Base-by-base conservation (phyloP, 2,329 filamentous ascomycete species). In the Sarocladium oryzae region DNA sequence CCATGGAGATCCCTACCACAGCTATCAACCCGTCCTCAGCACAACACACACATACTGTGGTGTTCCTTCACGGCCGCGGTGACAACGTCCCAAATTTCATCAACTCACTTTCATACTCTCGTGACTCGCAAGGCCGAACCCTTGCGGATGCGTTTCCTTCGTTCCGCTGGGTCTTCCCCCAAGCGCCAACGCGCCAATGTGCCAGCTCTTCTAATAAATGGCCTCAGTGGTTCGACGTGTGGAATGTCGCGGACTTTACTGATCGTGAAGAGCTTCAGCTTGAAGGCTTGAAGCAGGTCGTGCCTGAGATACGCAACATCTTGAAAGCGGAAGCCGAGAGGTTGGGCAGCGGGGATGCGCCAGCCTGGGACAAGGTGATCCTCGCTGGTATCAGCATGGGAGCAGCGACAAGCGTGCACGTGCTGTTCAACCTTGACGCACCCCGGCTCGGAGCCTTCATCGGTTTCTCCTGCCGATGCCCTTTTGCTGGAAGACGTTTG, bases 141-240 rank as follows among this genome's bases (percentile, higher is more conserved):
- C 67, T 77, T 1, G 45, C 60, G 20, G 64, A 71, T 3, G 57
- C 61, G 8, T 71, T 76, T 32, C 73, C 75, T 4, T 66, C 68
- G 4, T 66, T 76, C 56, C 68, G 70, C 51, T 78, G 73, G 70
- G 72, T 78, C 6, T 78, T 78, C 51, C 74, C 74, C 9, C 66
- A 69, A 50, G 71, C 74, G 2, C 67, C 68, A 10, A 20, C 59
- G 32, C 58, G 61, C 50, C 36, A 60, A 48, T 57, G 61, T 41
- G 62, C 65, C 50, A 53, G 50, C 4, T 53, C 7, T 8, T 8
- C 40, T 4, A 23, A 45, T 26, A 6, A 23, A 10, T 45, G 40
- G 40, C 40, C 40, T 5, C 40, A 45, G n/a, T 45, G 40, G 40
- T 45, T 45, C n/a, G 40, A 45, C 57, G 66, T 77, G 32, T 73